These are phyloP conservation scores for Epicoccum sorghinum DNA, from an alignment of 2,329 filamentous ascomycete genomes.

Conservation along the genomic window DNA sequence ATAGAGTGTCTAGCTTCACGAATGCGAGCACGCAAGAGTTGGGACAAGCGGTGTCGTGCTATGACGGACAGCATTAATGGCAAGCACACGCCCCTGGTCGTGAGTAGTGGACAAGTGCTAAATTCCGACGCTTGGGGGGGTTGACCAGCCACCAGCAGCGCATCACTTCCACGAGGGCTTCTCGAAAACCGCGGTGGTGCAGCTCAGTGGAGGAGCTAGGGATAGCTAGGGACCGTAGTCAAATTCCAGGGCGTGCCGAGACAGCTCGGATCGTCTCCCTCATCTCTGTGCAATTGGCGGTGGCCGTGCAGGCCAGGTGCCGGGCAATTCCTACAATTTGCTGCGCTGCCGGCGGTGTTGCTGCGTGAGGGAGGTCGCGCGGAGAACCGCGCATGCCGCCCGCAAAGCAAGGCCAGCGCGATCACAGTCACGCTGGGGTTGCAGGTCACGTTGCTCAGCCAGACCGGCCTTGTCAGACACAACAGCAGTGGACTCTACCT, in stretches of 20 bases:
- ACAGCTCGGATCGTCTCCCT: slow-evolving; percentile 28
- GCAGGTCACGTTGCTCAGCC: slow-evolving; percentile 26
- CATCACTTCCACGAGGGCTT: slow-evolving; percentile 42
- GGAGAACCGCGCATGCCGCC: slow-evolving; percentile 30
- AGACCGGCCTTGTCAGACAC: slow-evolving; percentile 4
- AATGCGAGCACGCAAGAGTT: slow-evolving; percentile 1
- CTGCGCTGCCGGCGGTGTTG: slow-evolving; percentile 18
- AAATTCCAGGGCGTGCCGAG: slow-evolving; percentile 15
- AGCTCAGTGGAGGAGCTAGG: slow-evolving; percentile 22
- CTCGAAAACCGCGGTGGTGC: slow-evolving; percentile 36
- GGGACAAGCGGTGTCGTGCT: slow-evolving; percentile 17
- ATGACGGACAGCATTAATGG: slow-evolving; percentile 1
- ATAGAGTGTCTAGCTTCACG: neutral
- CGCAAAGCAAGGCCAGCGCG: slow-evolving; percentile 4
- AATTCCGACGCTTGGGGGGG: slow-evolving; percentile 5
- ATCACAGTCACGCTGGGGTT: slow-evolving; percentile 22
- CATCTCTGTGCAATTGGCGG: slow-evolving; percentile 29
- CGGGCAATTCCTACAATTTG: slow-evolving; percentile 22
- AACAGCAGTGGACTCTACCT: neutral
- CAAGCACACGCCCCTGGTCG: slow-evolving; percentile 3
- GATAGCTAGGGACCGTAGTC: slow-evolving; percentile 19
- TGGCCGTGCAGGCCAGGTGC: slow-evolving; percentile 27
- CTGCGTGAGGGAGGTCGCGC: slow-evolving; percentile 13
- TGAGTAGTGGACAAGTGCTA: slow-evolving; percentile 1
- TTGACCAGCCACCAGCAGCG: slow-evolving; percentile 28